These are phyloP conservation scores for Rhododendron ovatum DNA, from an alignment of 148 eudicot species.

Conservation along the genomic window DNA sequence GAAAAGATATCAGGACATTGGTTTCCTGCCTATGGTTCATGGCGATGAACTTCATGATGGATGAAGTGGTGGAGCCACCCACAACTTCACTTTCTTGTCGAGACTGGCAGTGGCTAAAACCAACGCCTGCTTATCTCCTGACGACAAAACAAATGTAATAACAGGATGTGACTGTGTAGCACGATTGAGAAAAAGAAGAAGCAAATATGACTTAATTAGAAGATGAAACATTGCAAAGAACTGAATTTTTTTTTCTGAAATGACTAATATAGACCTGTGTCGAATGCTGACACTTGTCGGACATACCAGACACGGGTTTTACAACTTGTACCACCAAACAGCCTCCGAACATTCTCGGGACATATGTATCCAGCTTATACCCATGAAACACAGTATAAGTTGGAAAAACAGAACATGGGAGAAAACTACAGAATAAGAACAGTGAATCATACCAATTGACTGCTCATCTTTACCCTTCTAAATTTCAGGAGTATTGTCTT, in stretches of 20 bases:
- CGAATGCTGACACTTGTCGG: neutral
- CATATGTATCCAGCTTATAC: neutral
- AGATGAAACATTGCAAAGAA: neutral
- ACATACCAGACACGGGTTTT: neutral
- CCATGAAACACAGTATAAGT: neutral
- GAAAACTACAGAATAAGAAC: neutral
- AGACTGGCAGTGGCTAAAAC: conserved; percentile 64
- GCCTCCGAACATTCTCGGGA: neutral
- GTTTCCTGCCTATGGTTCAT: neutral
- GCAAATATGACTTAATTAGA: neutral
- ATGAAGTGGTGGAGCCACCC: conserved; percentile 60
- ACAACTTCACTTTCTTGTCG: conserved; percentile 96
- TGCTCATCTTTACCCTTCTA: neutral
- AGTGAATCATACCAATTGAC: neutral
- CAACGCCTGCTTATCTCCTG: conserved; percentile 49
- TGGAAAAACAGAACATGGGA: neutral
- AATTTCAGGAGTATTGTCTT: neutral
- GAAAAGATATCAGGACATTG: neutral
- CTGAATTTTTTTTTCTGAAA: neutral
- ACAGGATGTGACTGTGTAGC: neutral
- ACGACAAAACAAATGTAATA: neutral
- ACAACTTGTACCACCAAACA: neutral
- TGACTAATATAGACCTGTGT: neutral
- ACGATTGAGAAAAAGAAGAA: neutral
- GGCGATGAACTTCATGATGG: conserved; percentile 23